These are phyloP conservation scores for Agaricus subrufescens DNA, from an alignment of 768 basidiomycete species.

Conservation along the genomic window DNA sequence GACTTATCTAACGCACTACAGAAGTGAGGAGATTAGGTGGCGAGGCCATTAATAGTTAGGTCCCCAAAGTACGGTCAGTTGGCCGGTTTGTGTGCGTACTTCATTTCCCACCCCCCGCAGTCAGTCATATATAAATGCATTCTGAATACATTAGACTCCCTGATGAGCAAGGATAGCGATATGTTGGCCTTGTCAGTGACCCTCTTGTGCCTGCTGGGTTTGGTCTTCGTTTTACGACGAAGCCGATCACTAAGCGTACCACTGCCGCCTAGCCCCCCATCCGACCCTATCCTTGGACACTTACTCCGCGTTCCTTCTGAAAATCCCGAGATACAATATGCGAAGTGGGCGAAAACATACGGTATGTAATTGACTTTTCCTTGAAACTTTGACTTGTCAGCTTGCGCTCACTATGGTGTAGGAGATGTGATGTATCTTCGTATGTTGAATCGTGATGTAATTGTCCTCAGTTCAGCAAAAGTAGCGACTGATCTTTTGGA, in stretches of 20 bases:
- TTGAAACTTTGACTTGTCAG: neutral
- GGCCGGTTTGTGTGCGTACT: too few relatives aligned
- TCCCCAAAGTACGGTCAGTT: too few relatives aligned
- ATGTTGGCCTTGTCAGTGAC: neutral
- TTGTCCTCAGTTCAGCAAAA: slow-evolving; percentile 13
- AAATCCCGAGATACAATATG: neutral
- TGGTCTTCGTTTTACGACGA: neutral
- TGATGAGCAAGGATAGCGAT: neutral
- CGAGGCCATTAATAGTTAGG: too few relatives aligned
- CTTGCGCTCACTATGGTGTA: neutral
- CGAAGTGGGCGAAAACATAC: slow-evolving; percentile 5
- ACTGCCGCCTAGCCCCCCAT: neutral
- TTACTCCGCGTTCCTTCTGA: neutral
- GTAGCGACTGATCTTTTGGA: slow-evolving; percentile 16
- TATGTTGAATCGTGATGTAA: slow-evolving; percentile 1
- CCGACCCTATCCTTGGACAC: slow-evolving; percentile 1
- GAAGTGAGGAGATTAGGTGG: too few relatives aligned
- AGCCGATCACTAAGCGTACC: neutral
- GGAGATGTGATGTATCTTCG: slow-evolving; percentile 6
- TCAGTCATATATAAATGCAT: too few relatives aligned
- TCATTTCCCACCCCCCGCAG: too few relatives aligned
- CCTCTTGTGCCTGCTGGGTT: neutral
- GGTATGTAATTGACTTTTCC: neutral
- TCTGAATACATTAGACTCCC: too few relatives aligned
- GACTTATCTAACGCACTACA: too few relatives aligned